These are phyloP conservation scores for Nigrospora oryzae DNA, from an alignment of 2,329 filamentous ascomycete genomes.

Conservation along the genomic window DNA sequence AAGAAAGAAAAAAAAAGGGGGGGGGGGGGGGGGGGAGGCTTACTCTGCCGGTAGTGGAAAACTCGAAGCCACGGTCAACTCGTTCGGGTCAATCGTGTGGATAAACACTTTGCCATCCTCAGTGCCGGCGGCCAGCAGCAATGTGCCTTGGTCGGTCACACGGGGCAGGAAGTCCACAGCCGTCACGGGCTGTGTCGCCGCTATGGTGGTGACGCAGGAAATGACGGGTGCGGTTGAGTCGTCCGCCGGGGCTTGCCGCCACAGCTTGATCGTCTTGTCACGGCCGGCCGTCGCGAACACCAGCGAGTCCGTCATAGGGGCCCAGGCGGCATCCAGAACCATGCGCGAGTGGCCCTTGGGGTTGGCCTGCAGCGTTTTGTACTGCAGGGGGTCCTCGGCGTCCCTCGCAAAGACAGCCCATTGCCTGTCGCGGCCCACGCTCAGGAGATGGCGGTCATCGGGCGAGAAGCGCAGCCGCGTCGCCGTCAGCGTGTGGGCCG, in stretches of 20 bases:
- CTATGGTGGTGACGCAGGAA: slow-evolving; percentile 41
- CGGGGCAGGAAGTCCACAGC: slow-evolving; percentile 57
- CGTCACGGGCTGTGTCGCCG: slow-evolving; percentile 55
- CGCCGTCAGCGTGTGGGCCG: slow-evolving; percentile 80
- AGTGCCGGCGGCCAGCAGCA: slow-evolving; percentile 48
- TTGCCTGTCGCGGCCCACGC: slow-evolving; percentile 83
- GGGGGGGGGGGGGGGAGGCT: slow-evolving; percentile 11
- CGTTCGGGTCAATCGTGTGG: slow-evolving; percentile 28
- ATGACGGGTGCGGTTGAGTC: slow-evolving; percentile 26
- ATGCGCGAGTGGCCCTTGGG: slow-evolving; percentile 85
- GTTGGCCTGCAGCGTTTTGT: slow-evolving; percentile 54
- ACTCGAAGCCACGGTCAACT: slow-evolving; percentile 26
- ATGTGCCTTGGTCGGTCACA: slow-evolving; percentile 13
- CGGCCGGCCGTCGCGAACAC: slow-evolving; percentile 82
- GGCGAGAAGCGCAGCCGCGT: slow-evolving; percentile 72
- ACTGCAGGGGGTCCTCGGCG: slow-evolving; percentile 27
- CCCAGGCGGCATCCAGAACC: slow-evolving; percentile 86
- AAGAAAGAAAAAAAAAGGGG: background rate
- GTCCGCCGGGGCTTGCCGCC: slow-evolving; percentile 29
- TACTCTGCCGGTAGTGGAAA: slow-evolving; percentile 28
- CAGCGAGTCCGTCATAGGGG: slow-evolving; percentile 38
- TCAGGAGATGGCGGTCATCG: slow-evolving; percentile 69
- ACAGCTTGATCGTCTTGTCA: slow-evolving; percentile 77
- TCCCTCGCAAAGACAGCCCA: slow-evolving; percentile 68
- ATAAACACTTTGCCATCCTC: slow-evolving; percentile 43